Base-by-base conservation (phyloP, 2,329 filamentous ascomycete species). In the Beauveria sp. region DNA sequence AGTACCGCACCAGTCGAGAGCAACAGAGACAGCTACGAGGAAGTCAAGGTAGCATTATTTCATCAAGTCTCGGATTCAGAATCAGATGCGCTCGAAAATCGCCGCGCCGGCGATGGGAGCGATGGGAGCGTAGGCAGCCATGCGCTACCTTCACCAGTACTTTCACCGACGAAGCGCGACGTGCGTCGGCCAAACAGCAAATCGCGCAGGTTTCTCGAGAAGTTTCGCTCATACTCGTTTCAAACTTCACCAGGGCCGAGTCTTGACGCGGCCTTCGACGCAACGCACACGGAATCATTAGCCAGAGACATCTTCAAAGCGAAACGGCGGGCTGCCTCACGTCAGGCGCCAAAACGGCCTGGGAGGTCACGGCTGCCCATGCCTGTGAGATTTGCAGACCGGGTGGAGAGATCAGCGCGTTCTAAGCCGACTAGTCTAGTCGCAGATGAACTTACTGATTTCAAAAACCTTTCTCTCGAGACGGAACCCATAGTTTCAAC, bases 381-480 rank as follows among this genome's bases (percentile, higher is more conserved):
- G 31, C 51, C 59, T 34, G 51, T 61, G 8, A 61, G 43, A 55
- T 61, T 61, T 38, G 24, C 59, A 31, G 50, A 61, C 10, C 22
- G 7, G 2, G 20, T 2, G 18, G 12, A 38, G 22, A 61, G 6
- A 7, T 28, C 20, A 14, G 58, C 28, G 31, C 20, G 43, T 10
- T 45, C 51, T 1, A 42, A n/a, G 10, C 28, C 24, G 38, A 42
- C 3, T 52, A 6, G 12, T 20, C 24, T 24, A 3, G 22, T 34
- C 31, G 9, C 45, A 28, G 50, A 52, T 43, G 59, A 61, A 5
- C 42, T 55, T 9, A 24, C 34, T 2, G 45, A 31, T 24, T 12
- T 61, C 22, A 53, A 50, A 31, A 55, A 50, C 6, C 43, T 61
- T 10, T 42, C 50, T 3, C 59, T 61, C 6, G 31, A 42, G 28